Evolutionary conservation across 2,329 filamentous ascomycete species (phyloP).

Genomic region (Chaetothyriales sp.): DNA sequence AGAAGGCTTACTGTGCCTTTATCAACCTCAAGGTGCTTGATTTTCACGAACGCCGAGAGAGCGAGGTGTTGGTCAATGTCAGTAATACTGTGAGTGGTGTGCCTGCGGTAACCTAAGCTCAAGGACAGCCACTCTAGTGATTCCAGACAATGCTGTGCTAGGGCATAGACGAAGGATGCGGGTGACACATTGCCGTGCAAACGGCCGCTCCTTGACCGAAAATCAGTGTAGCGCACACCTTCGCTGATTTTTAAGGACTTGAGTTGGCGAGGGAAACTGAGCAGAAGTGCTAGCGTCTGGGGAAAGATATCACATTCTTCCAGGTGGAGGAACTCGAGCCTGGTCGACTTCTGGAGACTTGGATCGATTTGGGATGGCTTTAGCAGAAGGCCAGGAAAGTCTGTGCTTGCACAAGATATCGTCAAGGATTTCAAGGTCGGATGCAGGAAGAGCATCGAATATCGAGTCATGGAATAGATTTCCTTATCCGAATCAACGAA

Average conservation of each 20-base stretch:
- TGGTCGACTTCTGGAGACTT: conserved; percentile 11
- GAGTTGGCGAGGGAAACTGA: conserved; percentile 14
- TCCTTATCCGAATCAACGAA: conserved; percentile 16
- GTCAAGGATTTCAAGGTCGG: conserved; percentile 15
- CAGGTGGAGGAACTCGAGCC: conserved; percentile 15
- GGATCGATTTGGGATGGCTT: conserved; percentile 8
- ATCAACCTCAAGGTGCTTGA: conserved; percentile 15
- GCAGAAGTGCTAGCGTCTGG: conserved; percentile 10
- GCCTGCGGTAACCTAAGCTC: conserved; percentile 12
- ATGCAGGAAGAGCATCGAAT: conserved; percentile 17
- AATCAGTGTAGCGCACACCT: conserved; percentile 15
- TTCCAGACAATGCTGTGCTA: conserved; percentile 9
- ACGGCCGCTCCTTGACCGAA: conserved; percentile 12
- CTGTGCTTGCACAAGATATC: conserved; percentile 19
- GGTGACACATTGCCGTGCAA: conserved; percentile 17
- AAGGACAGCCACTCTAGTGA: conserved; percentile 15
- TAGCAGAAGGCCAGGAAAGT: conserved; percentile 10
- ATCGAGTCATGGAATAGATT: conserved; percentile 17
- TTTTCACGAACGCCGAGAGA: conserved; percentile 9
- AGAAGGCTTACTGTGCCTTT: conserved; percentile 13
- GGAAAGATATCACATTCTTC: conserved; percentile 18
- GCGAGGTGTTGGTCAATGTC: conserved; percentile 12
- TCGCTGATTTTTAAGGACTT: conserved; percentile 18
- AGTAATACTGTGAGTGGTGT: conserved; percentile 9
- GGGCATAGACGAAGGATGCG: conserved; percentile 11